A percentile compares a stretch with the other conserved stretches of the same genome.
Conservation (phyloP, 169 alveolate genomes). For the Pseudocohnilembus persalinus region DNA sequence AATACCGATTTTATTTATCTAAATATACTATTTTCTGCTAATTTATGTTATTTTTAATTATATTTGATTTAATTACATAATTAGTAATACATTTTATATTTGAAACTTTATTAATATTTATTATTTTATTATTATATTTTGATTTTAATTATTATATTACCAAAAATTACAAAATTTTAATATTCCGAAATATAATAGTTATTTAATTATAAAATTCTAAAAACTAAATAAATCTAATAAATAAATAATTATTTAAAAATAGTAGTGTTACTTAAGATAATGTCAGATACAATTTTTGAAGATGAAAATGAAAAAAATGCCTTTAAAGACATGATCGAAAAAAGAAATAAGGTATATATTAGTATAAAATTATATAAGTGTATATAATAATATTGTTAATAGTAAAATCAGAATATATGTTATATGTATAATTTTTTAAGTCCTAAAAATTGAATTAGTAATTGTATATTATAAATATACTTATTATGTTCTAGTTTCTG, state of each 20-base stretch:
- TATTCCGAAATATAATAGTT: background rate
- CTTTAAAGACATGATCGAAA: conserved; percentile 4
- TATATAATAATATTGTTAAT: background rate
- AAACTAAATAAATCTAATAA: background rate
- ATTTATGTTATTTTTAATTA: no score
- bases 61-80: no score
- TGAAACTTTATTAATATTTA: background rate
- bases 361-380: background rate
- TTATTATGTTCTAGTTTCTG: no score
- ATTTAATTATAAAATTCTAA: background rate
- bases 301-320: conserved; percentile 15
- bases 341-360: conserved; percentile 25
- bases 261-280: no score
- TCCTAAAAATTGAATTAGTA: background rate
- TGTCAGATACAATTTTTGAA: conserved; percentile 29
- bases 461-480: no score
- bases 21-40: no score
- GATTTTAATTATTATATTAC: background rate
- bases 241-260: no score
- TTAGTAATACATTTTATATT: no score
- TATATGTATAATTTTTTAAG: background rate
- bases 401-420: background rate
- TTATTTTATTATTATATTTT: no score
- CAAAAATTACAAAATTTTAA: no score
- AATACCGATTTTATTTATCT: no score